Percentiles rank a stretch among this genome's conserved stretches.
Conservation (phyloP, 805 yeast genomes). For the Lachancea quebecensis region DNA sequence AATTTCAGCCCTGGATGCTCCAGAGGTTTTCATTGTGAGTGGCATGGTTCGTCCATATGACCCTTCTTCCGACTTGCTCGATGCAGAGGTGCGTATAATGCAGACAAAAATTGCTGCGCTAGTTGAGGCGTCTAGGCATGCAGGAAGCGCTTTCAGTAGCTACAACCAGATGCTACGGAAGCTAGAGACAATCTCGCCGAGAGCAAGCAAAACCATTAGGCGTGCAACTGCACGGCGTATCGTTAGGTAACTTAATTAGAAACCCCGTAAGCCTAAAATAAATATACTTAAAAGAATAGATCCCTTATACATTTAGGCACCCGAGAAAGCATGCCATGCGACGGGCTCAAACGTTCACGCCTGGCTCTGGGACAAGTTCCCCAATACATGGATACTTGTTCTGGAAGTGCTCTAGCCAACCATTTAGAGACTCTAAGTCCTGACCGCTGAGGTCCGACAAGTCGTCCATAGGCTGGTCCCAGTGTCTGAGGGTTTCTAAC, state of each 20-base stretch:
- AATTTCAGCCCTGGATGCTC: not conserved
- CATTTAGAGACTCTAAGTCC: constrained; percentile 63
- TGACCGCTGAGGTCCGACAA: constrained; percentile 51
- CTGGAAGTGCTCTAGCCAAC: constrained; percentile 80
- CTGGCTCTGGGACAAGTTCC: constrained; percentile 43
- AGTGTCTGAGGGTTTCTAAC: constrained; percentile 49
- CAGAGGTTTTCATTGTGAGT: constrained; percentile 5
- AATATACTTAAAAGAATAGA: not conserved
- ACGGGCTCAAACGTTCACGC: constrained; percentile 16
- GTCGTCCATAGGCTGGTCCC: constrained; percentile 73
- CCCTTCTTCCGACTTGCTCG: not conserved
- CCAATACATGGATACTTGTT: constrained; percentile 82
- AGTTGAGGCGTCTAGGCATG: constrained; percentile 4
- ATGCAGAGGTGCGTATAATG: not conserved
- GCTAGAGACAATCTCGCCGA: constrained; percentile 6
- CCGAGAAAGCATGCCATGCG: not conserved
- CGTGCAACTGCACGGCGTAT: constrained; percentile 1
- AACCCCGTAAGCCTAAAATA: not conserved
- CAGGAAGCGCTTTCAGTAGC: constrained; percentile 5
- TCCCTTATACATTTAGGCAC: not conserved
- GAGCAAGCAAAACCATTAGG: constrained; percentile 2
- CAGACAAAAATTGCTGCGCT: constrained; percentile 1
- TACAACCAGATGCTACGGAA: constrained; percentile 6
- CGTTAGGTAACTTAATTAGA: not conserved
- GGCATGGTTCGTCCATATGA: not conserved